These are phyloP conservation scores for Conticribra guillardii DNA, from an alignment of 108 stramenopile genomes.

Conservation along the genomic window DNA sequence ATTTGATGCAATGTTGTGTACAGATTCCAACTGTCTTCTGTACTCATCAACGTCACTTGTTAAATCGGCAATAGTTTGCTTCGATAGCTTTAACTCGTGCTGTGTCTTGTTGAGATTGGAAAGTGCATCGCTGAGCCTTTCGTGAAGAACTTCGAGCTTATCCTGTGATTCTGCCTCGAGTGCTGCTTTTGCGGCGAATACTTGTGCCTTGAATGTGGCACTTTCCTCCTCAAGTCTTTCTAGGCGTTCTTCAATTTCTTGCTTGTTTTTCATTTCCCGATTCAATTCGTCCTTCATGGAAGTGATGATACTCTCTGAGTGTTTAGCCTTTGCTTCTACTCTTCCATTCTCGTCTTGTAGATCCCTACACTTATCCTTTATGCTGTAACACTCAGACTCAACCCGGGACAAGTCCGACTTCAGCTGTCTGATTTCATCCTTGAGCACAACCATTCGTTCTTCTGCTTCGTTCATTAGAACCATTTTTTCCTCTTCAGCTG, in stretches of 20 bases:
- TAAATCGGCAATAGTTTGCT: slow-evolving; percentile 40
- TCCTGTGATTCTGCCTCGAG: slow-evolving; percentile 39
- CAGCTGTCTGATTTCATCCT: slow-evolving; percentile 43
- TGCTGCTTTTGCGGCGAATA: slow-evolving; percentile 42
- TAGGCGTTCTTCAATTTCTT: slow-evolving; percentile 27
- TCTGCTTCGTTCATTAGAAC: slow-evolving; percentile 71
- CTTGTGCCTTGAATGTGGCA: slow-evolving; percentile 39
- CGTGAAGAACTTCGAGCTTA: slow-evolving; percentile 29
- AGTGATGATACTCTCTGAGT: slow-evolving; percentile 18
- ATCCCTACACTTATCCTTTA: slow-evolving; percentile 61
- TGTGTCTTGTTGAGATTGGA: slow-evolving; percentile 26
- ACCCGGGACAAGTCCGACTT: slow-evolving; percentile 50
- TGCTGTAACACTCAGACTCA: slow-evolving; percentile 67
- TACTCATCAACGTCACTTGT: slow-evolving; percentile 44
- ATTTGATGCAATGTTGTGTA: slow-evolving; percentile 22
- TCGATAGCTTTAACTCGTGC: slow-evolving; percentile 33
- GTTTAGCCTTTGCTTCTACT: slow-evolving; percentile 30
- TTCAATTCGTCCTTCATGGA: slow-evolving; percentile 47
- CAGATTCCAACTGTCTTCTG: slow-evolving; percentile 30
- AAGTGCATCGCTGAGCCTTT: slow-evolving; percentile 32
- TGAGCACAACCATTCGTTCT: slow-evolving; percentile 55
- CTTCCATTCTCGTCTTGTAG: slow-evolving; percentile 53
- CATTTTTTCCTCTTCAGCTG: slow-evolving; percentile 79
- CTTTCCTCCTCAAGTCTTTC: slow-evolving; percentile 28
- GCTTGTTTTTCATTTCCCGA: slow-evolving; percentile 26